A percentile compares a stretch with the other conserved stretches of the same genome.
Evolutionary conservation across 2,329 filamentous ascomycete species (phyloP).

Genomic region (Blastomyces silverae): DNA sequence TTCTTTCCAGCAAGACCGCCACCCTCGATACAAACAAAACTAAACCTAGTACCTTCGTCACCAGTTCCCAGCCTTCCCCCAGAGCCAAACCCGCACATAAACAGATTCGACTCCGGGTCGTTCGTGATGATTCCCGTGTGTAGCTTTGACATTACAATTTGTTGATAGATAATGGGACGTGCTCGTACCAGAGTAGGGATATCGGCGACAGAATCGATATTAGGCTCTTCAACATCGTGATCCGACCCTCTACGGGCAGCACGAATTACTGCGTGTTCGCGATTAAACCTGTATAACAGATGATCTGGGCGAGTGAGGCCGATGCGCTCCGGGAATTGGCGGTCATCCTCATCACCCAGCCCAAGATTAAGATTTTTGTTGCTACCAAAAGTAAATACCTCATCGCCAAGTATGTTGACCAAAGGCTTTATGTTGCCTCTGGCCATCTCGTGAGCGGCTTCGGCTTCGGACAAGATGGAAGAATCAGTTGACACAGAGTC

Average conservation of each 20-base stretch:
- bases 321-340: slow-evolving; percentile 85
- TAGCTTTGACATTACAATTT: slow-evolving; percentile 82
- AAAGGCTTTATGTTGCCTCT: slow-evolving; percentile 28
- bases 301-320: slow-evolving; percentile 68
- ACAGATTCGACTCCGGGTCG: slow-evolving; percentile 83
- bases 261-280: slow-evolving; percentile 51
- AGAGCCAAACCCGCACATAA: slow-evolving; percentile 84
- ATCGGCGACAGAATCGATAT: slow-evolving; percentile 43
- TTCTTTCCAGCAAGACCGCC: slow-evolving; percentile 66
- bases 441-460: slow-evolving; percentile 38
- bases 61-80: slow-evolving; percentile 84
- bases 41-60: slow-evolving; percentile 82
- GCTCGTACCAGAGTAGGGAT: slow-evolving; percentile 68
- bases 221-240: slow-evolving; percentile 18
- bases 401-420: slow-evolving; percentile 58
- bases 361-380: slow-evolving; percentile 93
- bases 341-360: slow-evolving; percentile 90
- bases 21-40: slow-evolving; percentile 72
- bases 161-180: slow-evolving; percentile 66
- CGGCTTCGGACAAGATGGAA: slow-evolving; percentile 45
- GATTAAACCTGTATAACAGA: slow-evolving; percentile 65
- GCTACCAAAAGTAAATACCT: slow-evolving; percentile 89
- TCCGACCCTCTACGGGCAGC: slow-evolving; percentile 30
- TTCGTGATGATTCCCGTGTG: slow-evolving; percentile 83
- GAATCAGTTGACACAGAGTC: slow-evolving; percentile 38